Base-by-base conservation (phyloP, 208 protist species). In the Angomonas desouzai region DNA sequence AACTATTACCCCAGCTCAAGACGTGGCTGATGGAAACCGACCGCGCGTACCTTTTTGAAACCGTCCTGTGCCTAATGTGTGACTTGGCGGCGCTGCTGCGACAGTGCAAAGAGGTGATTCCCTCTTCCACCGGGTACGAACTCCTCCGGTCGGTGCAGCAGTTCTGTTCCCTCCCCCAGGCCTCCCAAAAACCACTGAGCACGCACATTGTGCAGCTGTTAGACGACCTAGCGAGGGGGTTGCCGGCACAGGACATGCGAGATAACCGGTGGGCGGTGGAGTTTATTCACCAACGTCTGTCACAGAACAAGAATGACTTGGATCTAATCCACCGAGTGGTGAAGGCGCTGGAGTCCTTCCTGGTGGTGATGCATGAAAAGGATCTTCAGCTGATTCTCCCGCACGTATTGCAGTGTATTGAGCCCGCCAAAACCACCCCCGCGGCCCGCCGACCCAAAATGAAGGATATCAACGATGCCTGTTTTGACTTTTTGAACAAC, bases 281-380 rank as follows among this genome's bases (percentile, higher is more conserved):
- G 74, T 96, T 93, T 67, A 91, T 93, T 68, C 87, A 96, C 60
- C 86, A 96, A 71, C 83, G 89, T 4, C 77, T 96, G 16, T 89
- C 83, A 18, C 89, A 93, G 63, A 89, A 93, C 66, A 91, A 92
- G 57, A 81, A 76, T 38, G 87, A 96, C 61, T 68, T 90, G 10
- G 84, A 88, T 33, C 62, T 96, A 16, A 73, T 96, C 25, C 72
- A 86, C 34, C 77, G 83, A 36, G 83, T 91, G n/a, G 84, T 96
- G 23, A 89, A 91, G 64, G 84, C 86, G 18, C 62, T 96, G 2
- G 85, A 92, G 66, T 96, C 87, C 13, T 96, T 92, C 62, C 74
- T 87, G 32, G 79, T 72, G 0, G 84, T 96, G 3, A 81, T 96
- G 74, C 83, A 96, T 65, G 86, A 92, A 62, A 92, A 85, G 57